phyloP scores from a whole-genome alignment of 306 rosid species.

The Glycine tomentella region DNA sequence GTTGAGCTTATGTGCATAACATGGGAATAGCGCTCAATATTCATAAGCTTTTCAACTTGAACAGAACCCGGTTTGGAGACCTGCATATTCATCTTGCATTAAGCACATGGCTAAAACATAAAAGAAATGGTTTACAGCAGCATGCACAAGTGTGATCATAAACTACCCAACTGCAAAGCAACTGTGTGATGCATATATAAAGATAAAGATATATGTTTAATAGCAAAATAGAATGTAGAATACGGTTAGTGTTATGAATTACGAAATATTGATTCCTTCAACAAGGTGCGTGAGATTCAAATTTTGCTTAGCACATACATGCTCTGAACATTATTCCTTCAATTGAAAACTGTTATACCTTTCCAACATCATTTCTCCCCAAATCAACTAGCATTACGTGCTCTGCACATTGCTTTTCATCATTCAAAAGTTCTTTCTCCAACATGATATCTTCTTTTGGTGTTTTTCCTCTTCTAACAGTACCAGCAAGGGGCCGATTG shows the following conservation, averaged over 20 bases:
- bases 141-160: constrained; percentile 36
- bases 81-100: constrained; percentile 55
- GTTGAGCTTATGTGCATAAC: constrained; percentile 99
- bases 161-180: constrained; percentile 6
- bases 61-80: constrained; percentile 95
- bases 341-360: constrained; percentile 65
- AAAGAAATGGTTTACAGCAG: constrained; percentile 23
- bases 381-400: constrained; percentile 94
- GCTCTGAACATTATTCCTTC: neutral
- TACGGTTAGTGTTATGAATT: constrained; percentile 3
- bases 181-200: constrained; percentile 9
- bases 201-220: neutral
- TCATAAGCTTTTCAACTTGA: constrained; percentile 86
- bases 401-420: constrained; percentile 93
- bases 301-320: neutral
- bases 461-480: constrained; percentile 92
- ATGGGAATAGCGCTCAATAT: constrained; percentile 94
- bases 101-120: constrained; percentile 30
- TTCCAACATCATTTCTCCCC: constrained; percentile 98
- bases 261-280: constrained; percentile 13
- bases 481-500: constrained; percentile 98
- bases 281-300: constrained; percentile 10
- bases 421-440: constrained; percentile 84
- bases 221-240: constrained; percentile 19
- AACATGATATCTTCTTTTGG: constrained; percentile 78